phyloP scores from a whole-genome alignment of 768 basidiomycete species.

The Leucosporidium yakuticum region DNA sequence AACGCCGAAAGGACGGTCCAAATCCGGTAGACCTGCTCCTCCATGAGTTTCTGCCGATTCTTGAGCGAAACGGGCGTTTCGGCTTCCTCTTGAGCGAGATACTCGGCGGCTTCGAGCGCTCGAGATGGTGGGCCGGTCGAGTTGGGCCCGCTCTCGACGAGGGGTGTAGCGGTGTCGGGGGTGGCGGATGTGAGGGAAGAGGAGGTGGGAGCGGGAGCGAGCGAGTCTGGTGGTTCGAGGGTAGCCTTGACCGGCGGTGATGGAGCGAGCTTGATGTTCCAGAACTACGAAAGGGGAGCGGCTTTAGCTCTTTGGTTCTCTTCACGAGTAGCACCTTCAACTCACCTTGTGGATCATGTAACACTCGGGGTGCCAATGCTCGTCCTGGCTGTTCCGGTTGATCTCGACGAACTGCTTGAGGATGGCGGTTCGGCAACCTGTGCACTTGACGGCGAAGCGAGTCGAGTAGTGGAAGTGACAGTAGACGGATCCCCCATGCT shows the following conservation, averaged over 20 bases:
- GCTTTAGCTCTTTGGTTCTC: background rate
- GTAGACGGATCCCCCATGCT: constrained; percentile 94
- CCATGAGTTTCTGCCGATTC: constrained; percentile 88
- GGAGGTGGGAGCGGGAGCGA: constrained; percentile 13
- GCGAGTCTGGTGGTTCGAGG: constrained; percentile 7
- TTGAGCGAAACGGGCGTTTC: constrained; percentile 74
- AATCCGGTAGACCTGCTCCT: constrained; percentile 94
- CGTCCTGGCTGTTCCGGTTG: constrained; percentile 94
- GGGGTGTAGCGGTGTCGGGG: background rate
- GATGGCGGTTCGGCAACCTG: constrained; percentile 93
- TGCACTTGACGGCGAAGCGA: constrained; percentile 96
- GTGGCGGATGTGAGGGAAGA: constrained; percentile 3
- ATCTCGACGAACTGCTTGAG: constrained; percentile 99
- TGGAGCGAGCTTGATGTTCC: constrained; percentile 78
- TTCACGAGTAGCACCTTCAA: background rate
- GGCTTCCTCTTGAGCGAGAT: constrained; percentile 67
- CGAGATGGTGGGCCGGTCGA: constrained; percentile 22
- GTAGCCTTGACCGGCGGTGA: constrained; percentile 26
- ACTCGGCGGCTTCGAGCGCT: constrained; percentile 42
- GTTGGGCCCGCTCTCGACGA: background rate
- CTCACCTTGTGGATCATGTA: constrained; percentile 98
- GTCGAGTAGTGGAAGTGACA: constrained; percentile 99
- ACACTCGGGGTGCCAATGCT: constrained; percentile 99
- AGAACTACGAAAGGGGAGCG: constrained; percentile 59
- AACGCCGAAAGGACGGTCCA: constrained; percentile 98